Conservation (phyloP, 768 basidiomycete species). For the Boletales sp. region DNA sequence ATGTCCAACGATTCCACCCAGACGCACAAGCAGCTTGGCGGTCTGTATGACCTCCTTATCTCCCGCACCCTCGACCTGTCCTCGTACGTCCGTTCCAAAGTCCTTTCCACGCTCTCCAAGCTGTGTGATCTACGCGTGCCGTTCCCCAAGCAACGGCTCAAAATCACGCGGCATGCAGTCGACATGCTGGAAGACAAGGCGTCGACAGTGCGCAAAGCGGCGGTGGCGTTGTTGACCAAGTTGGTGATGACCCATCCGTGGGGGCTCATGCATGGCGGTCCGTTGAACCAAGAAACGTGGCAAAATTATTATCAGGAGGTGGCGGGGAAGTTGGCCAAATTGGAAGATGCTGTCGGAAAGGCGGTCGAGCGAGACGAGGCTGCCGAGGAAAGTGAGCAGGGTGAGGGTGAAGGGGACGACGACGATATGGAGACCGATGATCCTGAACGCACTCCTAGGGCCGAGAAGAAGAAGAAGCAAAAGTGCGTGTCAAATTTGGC, state of each 20-base stretch:
- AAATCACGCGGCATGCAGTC: conserved; percentile 73
- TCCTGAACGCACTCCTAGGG: conserved; percentile 19
- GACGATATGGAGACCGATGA: conserved; percentile 28
- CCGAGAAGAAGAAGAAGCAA: conserved; percentile 32
- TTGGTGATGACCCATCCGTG: conserved; percentile 88
- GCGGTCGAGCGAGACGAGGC: conserved; percentile 47
- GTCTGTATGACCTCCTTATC: conserved; percentile 78
- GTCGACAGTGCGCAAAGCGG: conserved; percentile 80
- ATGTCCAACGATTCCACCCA: conserved; percentile 44
- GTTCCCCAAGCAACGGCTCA: conserved; percentile 82
- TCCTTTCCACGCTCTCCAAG: conserved; percentile 70
- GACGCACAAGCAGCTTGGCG: conserved; percentile 68
- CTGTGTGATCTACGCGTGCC: conserved; percentile 74
- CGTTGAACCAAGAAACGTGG: conserved; percentile 69
- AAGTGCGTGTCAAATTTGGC: conserved; percentile 7
- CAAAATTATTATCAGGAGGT: conserved; percentile 65
- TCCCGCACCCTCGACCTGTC: conserved; percentile 87
- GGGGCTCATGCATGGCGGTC: conserved; percentile 78
- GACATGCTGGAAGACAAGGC: conserved; percentile 87
- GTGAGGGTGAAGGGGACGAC: conserved; percentile 36
- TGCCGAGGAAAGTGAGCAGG: conserved; percentile 34
- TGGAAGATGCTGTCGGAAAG: conserved; percentile 68
- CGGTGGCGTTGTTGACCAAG: conserved; percentile 70
- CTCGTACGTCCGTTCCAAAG: conserved; percentile 89
- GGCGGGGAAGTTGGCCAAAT: conserved; percentile 58